Evolutionary conservation across 495 filamentous ascomycete species (phyloP), one percentile per base, ranked within the genome.

Genomic region (Aspergillus sclerotiicarbonarius): DNA sequence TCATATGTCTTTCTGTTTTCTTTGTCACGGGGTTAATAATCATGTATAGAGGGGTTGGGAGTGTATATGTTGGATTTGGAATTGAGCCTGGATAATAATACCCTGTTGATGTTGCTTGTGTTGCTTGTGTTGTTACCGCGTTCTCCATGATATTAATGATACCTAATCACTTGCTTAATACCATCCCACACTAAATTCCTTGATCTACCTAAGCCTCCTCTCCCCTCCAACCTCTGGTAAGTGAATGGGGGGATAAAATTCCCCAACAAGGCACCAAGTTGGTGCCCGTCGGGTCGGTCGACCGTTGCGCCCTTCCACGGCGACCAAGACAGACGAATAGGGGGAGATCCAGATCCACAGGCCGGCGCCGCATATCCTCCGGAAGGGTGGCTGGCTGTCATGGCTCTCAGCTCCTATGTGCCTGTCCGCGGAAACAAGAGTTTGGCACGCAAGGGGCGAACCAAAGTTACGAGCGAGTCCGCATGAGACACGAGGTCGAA

Each of bases 381-480:
- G 37, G 54, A 43, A 33, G 8, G 41, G 63, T 62, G 63, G 63
- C 63, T 62, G 63, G 63, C 63, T 66, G 63, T 62, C 60, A 61
- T 25, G n/a, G n/a, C n/a, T 5, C 25, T 25, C 49, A 18, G 52
- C 20, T 19, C 47, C 43, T 53, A n/a, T 44, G 31, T 60, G 53
- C 33, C 53, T 45, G 49, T 56, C 57, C 53, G 47, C 16, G 48
- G 60, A 56, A 51, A 68, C 67, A 70, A 63, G 63, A 68, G 68
- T 55, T 56, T 51, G 5, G 35, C 20, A 64, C 53, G 70, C 66
- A 72, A 71, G 70, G 70, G 70, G 58, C 49, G 31, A 19, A n/a
- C 25, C 39, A 45, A 33, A 45, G 52, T 59, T 49, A 44, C 48
- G 59, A 56, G 47, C 31, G 41, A 47, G 16, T 37, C 47, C 8